Conservation (phyloP, 495 filamentous ascomycete species). For the Talaromyces wortmannii region DNA sequence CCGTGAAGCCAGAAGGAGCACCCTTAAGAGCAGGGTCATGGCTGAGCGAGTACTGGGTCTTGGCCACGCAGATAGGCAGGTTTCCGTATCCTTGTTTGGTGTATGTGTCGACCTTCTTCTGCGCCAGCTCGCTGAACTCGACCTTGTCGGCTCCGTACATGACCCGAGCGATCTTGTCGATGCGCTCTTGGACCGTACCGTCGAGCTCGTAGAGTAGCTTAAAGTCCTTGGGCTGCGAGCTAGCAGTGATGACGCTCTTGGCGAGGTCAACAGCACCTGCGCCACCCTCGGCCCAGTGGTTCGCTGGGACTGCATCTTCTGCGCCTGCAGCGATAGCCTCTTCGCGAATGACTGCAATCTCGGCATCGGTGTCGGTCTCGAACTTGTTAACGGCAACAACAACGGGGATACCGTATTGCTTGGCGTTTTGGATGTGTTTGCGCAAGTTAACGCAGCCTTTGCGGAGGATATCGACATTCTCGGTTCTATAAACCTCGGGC, state of each 20-base stretch:
- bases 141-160: conserved; percentile 94
- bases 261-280: conserved; percentile 86
- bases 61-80: conserved; percentile 92
- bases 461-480: conserved; percentile 86
- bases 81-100: conserved; percentile 86
- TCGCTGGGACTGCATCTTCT: conserved; percentile 86
- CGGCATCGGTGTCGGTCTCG: conserved; percentile 86
- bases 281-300: conserved; percentile 96
- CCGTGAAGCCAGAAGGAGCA: conserved; percentile 91
- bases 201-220: conserved; percentile 79
- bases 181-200: conserved; percentile 78
- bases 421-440: conserved; percentile 89
- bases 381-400: conserved; percentile 97
- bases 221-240: conserved; percentile 82
- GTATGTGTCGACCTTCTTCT: conserved; percentile 94
- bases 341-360: conserved; percentile 81
- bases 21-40: conserved; percentile 93
- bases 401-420: conserved; percentile 85
- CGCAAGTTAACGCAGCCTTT: conserved; percentile 87
- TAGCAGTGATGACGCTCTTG: conserved; percentile 75
- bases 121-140: conserved; percentile 88
- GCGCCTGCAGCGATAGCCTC: conserved; percentile 90
- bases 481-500: conserved; percentile 78
- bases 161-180: conserved; percentile 79
- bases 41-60: conserved; percentile 95